Evolutionary conservation across 2,329 filamentous ascomycete species (phyloP), one percentile per base, ranked within the genome.

Genomic region (Cladosporium cucumerinum): DNA sequence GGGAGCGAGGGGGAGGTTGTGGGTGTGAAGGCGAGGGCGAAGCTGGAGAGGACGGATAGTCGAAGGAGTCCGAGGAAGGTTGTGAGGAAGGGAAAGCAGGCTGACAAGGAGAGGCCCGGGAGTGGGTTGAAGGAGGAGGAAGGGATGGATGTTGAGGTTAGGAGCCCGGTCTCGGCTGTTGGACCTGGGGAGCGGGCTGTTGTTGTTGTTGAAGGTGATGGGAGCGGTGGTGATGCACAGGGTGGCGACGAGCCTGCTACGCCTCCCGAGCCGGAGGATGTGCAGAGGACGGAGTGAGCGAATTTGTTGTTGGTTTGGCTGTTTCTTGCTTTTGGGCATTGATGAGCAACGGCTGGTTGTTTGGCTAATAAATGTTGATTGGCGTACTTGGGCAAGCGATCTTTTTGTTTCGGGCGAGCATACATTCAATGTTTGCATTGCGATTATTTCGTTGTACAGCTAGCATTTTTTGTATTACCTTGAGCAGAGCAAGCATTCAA

Each of bases 1-100:
- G 71, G 72, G 21, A 75, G 73, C 36, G 72, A 73, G 61, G 70
- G 57, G 3, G 74, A 72, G n/a, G 64, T 66, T 21, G 63, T 7
- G 61, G 64, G n/a, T 39, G 62, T 25, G 5, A 57, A 48, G 10
- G 46, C 43, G 1, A 52, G 62, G 57, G 54, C 46, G n/a, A 58
- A 59, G 30, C 30, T 34, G 21, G 55, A 58, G 43, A 51, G 54
- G 28, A 46, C 63, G 67, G 26, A 69, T 67, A 52, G 68, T 69
- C 66, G 66, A 48, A 67, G 68, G 46, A 73, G 70, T 65, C 73
- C 73, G 16, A 71, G 67, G 36, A 74, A 74, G 63, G 52, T 66
- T 10, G 65, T 65, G 30, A 66, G 68, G 63, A 68, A 66, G 36
- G 69, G 67, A 2, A 73, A 71, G 52, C 69, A 69, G 48, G 55